phyloP scores from a whole-genome alignment of 2,329 filamentous ascomycete genomes.

The Stenocarpella maydis region DNA sequence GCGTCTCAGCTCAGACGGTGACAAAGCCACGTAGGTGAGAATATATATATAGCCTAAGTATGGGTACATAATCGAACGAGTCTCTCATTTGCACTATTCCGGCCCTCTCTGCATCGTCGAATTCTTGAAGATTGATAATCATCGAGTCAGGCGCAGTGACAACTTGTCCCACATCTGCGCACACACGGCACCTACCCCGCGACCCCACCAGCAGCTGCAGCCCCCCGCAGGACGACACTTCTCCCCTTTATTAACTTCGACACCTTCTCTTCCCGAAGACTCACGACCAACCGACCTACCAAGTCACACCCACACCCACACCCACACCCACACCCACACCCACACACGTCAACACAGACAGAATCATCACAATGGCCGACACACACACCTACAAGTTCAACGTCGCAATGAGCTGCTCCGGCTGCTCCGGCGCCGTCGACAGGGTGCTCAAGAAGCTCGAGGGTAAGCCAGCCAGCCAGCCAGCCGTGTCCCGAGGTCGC shows the following conservation, averaged over 20 bases:
- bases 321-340: background rate
- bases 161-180: background rate
- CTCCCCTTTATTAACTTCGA: no score
- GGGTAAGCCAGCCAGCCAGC: constrained; percentile 63
- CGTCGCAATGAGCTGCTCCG: constrained; percentile 92
- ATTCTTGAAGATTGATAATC: no score
- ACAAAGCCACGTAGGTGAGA: background rate
- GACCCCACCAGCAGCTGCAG: constrained; percentile 9
- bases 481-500: background rate
- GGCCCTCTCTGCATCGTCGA: no score
- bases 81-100: background rate
- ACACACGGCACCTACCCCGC: constrained; percentile 14
- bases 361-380: constrained; percentile 69
- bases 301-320: background rate
- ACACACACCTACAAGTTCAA: constrained; percentile 92
- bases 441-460: constrained; percentile 91
- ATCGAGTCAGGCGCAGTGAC: background rate
- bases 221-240: no score
- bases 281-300: background rate
- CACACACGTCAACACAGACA: constrained; percentile 5
- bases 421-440: constrained; percentile 94
- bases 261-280: no score
- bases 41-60: no score
- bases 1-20: constrained; percentile 18
- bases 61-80: background rate